Evolutionary conservation across 2,329 filamentous ascomycete genomes (phyloP).

Genomic region (Colletotrichum salicis): DNA sequence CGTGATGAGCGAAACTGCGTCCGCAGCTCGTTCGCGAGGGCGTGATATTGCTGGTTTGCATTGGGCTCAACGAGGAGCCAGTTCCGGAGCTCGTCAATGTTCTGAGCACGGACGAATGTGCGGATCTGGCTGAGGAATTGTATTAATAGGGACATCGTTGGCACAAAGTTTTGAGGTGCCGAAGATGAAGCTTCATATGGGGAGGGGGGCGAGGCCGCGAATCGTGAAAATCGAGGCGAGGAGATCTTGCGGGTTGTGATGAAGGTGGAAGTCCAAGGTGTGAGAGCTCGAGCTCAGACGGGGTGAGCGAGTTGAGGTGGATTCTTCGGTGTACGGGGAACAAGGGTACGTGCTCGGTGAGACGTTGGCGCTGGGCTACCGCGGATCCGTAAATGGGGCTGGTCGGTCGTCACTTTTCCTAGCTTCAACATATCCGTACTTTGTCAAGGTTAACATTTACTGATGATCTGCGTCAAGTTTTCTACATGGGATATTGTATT

Average conservation of each 20-base stretch:
- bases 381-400: background rate
- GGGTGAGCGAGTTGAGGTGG: conserved; percentile 21
- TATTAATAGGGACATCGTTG: conserved; percentile 69
- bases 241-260: background rate
- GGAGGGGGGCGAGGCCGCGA: background rate
- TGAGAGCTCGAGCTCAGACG: background rate
- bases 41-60: conserved; percentile 72
- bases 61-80: conserved; percentile 82
- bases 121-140: conserved; percentile 76
- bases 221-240: background rate
- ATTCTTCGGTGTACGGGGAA: conserved; percentile 17
- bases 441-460: background rate
- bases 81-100: conserved; percentile 73
- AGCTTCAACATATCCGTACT: background rate
- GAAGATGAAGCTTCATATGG: background rate
- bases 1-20: conserved; percentile 57
- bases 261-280: conserved; percentile 12
- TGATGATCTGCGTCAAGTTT: background rate
- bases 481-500: background rate
- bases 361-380: background rate
- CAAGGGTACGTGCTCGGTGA: conserved; percentile 21
- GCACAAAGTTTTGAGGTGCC: conserved; percentile 25
- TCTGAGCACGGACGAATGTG: conserved; percentile 68
- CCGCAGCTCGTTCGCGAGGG: conserved; percentile 75
- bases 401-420: background rate